phyloP scores from a whole-genome alignment of 2,329 filamentous ascomycete species.

The Malbranchea zuffiana region DNA sequence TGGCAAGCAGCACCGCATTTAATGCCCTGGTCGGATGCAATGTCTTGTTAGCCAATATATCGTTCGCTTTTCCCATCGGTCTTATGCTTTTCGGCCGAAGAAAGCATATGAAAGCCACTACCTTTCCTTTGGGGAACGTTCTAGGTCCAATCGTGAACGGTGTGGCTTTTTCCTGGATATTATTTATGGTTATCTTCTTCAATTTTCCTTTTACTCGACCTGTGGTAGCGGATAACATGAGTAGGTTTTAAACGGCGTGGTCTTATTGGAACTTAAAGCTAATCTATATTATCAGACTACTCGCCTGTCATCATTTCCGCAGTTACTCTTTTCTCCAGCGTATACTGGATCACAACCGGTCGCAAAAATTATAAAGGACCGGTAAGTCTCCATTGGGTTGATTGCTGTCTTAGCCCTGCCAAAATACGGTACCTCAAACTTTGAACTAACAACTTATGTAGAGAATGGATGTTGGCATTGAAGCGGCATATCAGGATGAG shows the following conservation, averaged over 20 bases:
- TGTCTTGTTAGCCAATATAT: background rate
- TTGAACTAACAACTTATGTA: background rate
- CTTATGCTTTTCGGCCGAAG: conserved; percentile 3
- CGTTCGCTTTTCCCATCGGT: conserved; percentile 2
- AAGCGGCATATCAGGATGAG: conserved; percentile 1
- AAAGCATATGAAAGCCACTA: conserved; percentile 4
- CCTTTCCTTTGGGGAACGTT: conserved; percentile 1
- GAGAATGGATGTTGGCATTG: conserved; percentile 2
- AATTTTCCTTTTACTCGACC: conserved; percentile 3
- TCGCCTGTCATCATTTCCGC: background rate
- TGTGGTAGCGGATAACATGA: background rate
- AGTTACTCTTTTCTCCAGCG: background rate
- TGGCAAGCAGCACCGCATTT: conserved; percentile 32
- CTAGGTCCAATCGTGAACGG: background rate
- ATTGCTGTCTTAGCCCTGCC: background rate
- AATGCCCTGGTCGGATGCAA: conserved; percentile 24
- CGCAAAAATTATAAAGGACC: conserved; percentile 1
- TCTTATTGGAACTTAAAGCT: no score
- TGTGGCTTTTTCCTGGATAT: background rate
- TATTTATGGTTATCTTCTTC: conserved; percentile 3
- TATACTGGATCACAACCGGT: background rate
- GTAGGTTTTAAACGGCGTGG: background rate
- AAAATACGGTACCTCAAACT: background rate
- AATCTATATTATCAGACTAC: conserved; percentile 1
- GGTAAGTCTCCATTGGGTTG: background rate